phyloP scores from a whole-genome alignment of 1,284 basidiomycete genomes.

The Boletus smithii region DNA sequence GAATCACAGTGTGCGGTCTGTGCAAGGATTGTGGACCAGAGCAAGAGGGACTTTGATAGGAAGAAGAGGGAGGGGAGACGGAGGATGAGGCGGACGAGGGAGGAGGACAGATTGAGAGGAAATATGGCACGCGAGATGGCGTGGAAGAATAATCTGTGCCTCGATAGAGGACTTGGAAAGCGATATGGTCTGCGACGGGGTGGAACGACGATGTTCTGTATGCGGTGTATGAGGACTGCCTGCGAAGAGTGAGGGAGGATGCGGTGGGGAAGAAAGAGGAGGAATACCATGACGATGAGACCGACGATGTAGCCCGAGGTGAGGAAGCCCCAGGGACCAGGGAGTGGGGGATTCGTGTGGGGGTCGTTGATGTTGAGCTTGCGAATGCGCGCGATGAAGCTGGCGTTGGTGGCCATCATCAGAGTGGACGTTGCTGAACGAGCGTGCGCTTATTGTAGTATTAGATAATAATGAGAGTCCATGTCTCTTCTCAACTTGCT shows the following conservation, averaged over 20 bases:
- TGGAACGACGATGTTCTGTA: constrained; percentile 73
- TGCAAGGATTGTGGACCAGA: constrained; percentile 57
- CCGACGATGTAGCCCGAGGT: constrained; percentile 68
- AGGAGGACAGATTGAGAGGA: constrained; percentile 60
- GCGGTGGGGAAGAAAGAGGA: not conserved
- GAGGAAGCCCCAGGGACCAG: constrained; percentile 65
- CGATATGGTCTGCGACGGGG: constrained; percentile 46
- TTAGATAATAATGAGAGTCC: not conserved
- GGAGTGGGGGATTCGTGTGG: constrained; percentile 35
- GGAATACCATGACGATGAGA: constrained; percentile 56
- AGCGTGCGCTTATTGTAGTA: no score
- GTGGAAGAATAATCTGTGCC: constrained; percentile 26
- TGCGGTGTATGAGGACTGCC: constrained; percentile 66
- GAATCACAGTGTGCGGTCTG: constrained; percentile 44
- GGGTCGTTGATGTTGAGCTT: no score
- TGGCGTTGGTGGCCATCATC: not conserved
- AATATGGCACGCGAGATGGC: constrained; percentile 44
- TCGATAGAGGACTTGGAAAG: constrained; percentile 23
- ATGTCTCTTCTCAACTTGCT: constrained; percentile 27
- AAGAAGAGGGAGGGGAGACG: constrained; percentile 63
- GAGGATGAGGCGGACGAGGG: constrained; percentile 52
- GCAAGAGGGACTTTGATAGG: constrained; percentile 48
- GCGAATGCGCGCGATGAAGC: not conserved
- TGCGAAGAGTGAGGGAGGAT: constrained; percentile 27
- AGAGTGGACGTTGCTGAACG: no score